phyloP scores from a whole-genome alignment of 108 stramenopile species.

The Cyclotella choctawhatcheeana region DNA sequence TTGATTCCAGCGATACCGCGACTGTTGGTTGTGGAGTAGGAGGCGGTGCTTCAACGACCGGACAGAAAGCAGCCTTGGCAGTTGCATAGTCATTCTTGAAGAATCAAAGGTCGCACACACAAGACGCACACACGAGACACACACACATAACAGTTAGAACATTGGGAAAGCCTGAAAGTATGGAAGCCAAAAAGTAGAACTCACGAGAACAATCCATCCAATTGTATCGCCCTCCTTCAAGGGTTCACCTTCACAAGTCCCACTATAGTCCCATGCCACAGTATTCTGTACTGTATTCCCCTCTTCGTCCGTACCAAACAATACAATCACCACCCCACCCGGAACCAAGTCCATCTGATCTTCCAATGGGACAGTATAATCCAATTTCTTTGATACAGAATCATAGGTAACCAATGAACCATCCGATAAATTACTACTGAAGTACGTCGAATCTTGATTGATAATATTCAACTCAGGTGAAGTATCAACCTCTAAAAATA shows the following conservation, averaged over 20 bases:
- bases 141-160: too few species aligned
- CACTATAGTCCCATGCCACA: slow-evolving; percentile 25
- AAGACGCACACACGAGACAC: too few species aligned
- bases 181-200: too few species aligned
- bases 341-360: slow-evolving; percentile 33
- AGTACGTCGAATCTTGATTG: slow-evolving; percentile 31
- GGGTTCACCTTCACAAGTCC: slow-evolving; percentile 10
- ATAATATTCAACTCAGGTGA: slow-evolving; percentile 8
- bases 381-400: slow-evolving; percentile 9
- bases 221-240: slow-evolving; percentile 7
- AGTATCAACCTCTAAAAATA: slow-evolving; percentile 20
- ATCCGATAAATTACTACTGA: neutral
- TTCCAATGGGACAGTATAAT: neutral
- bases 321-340: slow-evolving; percentile 6
- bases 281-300: slow-evolving; percentile 13
- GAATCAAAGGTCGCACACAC: neutral
- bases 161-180: too few species aligned
- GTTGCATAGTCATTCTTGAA: slow-evolving; percentile 6
- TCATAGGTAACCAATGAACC: neutral
- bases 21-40: neutral
- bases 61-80: slow-evolving; percentile 16
- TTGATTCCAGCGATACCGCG: too few species aligned
- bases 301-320: slow-evolving; percentile 16
- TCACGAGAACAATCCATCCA: slow-evolving; percentile 20
- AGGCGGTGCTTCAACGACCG: neutral